phyloP scores from a whole-genome alignment of 75 land plant species.

The Selaginella moellendorffii region DNA sequence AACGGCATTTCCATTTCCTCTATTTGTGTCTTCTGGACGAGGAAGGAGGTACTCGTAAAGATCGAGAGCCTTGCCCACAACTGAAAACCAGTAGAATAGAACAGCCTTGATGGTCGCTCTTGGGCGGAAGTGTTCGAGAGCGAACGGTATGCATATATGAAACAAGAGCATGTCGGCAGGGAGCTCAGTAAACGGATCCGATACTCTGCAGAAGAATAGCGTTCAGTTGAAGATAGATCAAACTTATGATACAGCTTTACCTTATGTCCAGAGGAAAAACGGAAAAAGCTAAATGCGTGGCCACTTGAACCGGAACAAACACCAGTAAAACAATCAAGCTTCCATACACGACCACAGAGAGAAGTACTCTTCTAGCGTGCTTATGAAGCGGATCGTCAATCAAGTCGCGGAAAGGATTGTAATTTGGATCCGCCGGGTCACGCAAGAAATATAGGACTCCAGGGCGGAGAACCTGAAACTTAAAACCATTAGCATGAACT shows the following conservation, averaged over 20 bases:
- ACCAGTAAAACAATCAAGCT: constrained; percentile 96
- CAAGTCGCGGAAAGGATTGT: constrained; percentile 93
- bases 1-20: constrained; percentile 24
- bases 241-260: constrained; percentile 34
- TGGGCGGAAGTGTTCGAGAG: constrained; percentile 81
- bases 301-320: constrained; percentile 84
- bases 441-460: constrained; percentile 90
- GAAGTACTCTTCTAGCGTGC: constrained; percentile 91
- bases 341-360: constrained; percentile 94
- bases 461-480: constrained; percentile 59
- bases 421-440: constrained; percentile 97
- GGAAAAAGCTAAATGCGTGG: constrained; percentile 69
- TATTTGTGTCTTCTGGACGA: constrained; percentile 49
- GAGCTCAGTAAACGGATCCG: constrained; percentile 95
- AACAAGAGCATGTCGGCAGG: constrained; percentile 88
- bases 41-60: constrained; percentile 71
- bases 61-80: constrained; percentile 90
- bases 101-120: constrained; percentile 62
- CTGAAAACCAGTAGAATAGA: constrained; percentile 76
- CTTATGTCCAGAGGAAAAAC: constrained; percentile 85
- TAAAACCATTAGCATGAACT: too few relatives aligned
- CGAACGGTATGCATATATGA: constrained; percentile 91
- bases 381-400: constrained; percentile 97
- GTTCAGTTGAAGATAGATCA: background rate
- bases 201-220: constrained; percentile 38